phyloP scores from a whole-genome alignment of 2,329 filamentous ascomycete species.

The Trichoderma semiorbis region DNA sequence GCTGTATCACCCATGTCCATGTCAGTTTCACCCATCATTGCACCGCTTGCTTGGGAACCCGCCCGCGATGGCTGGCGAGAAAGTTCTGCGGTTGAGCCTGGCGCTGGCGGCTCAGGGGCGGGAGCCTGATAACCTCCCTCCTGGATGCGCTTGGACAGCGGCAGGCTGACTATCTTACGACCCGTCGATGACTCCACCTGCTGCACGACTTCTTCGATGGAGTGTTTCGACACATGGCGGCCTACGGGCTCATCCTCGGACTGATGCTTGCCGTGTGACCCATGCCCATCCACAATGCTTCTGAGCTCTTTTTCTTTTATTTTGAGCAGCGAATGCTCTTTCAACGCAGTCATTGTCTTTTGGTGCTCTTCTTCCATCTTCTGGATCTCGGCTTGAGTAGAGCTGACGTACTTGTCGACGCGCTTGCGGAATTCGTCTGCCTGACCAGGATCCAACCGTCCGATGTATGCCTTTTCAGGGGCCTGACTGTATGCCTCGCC shows the following conservation, averaged over 20 bases:
- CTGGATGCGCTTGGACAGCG: conserved; percentile 67
- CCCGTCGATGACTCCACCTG: conserved; percentile 71
- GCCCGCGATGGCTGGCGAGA: conserved; percentile 54
- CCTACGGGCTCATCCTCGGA: conserved; percentile 45
- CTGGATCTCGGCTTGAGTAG: conserved; percentile 77
- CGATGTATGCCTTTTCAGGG: conserved; percentile 57
- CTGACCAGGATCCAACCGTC: conserved; percentile 67
- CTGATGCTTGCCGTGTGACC: conserved; percentile 57
- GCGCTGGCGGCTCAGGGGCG: conserved; percentile 39
- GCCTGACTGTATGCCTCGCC: conserved; percentile 44
- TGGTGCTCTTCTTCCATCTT: conserved; percentile 78
- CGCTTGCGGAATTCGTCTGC: conserved; percentile 81
- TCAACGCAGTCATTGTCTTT: conserved; percentile 69
- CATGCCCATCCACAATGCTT: conserved; percentile 57
- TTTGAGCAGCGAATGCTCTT: conserved; percentile 65
- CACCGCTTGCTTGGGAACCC: conserved; percentile 53
- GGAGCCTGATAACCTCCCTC: conserved; percentile 72
- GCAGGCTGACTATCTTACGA: conserved; percentile 61
- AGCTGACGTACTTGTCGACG: conserved; percentile 66
- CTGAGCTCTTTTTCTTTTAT: conserved; percentile 74
- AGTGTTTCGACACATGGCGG: conserved; percentile 44
- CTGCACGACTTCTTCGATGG: conserved; percentile 68
- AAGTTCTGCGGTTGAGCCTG: conserved; percentile 30
- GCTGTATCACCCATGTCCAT: conserved; percentile 64
- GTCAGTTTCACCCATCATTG: conserved; percentile 57